Base-by-base conservation (phyloP, 495 filamentous ascomycete species). In the Penicillium herquei region DNA sequence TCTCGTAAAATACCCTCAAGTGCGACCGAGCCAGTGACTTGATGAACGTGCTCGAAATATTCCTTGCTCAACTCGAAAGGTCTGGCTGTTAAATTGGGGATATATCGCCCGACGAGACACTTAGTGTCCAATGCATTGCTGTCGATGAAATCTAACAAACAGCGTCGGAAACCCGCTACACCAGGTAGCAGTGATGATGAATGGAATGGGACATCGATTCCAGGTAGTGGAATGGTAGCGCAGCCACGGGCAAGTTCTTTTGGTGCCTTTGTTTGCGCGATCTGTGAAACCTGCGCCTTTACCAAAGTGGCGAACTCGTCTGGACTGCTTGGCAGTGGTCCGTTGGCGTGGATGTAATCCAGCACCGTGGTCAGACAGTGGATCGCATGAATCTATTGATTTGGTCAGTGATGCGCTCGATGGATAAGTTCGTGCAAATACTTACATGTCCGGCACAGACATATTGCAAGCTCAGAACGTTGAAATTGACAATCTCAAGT, bases 201-300 rank as follows among this genome's bases (percentile, higher is more conserved):
- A 53, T 78, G 75, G 51, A 78, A 78, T 2, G 75, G 75, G 6
- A 78, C 69, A 40, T 78, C 71, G 34, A 78, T 75, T 0, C 72
- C 70, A n/a, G 56, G 52, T 6, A 78, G 65, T 0, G 75, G 75
- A 12, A 73, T 69, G 0, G 68, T 73, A 0, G 70, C 71, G 12
- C 26, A 52, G 1, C 70, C 70, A 7, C 63, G 65, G 21, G 21
- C 21, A 26, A 26, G 21, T 26, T 26, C 21, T 26, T 26, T 26
- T 26, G 21, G 21, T 26, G 21, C 21, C 21, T 26, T 26, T 26
- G 21, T 4, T 4, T 26, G 21, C 21, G 21, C 21, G 21, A 26
- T 4, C 21, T 26, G 21, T 4, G 21, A 26, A 26, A 26, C 21
- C 21, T 26, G 21, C 21, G 21, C 21, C 4, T 26, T 26, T 26